Base-by-base conservation (phyloP, 106 monocot genomes). In the Dendrobium chrysotoxum region DNA sequence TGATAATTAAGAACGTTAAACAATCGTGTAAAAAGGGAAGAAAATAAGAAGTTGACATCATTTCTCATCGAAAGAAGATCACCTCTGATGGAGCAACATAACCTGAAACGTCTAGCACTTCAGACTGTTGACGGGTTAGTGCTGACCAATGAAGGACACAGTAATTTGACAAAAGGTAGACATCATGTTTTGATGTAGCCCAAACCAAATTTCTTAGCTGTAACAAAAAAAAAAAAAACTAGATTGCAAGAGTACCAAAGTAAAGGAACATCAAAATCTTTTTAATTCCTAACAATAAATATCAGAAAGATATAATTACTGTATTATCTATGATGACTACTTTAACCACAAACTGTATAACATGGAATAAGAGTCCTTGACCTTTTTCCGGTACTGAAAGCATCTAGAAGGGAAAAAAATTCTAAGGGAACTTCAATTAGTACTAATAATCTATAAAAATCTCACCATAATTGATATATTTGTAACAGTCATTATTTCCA, bases 201-300 rank as follows among this genome's bases (percentile, higher is more conserved):
- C 88, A 89, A 17, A 89, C 88, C 47, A 89, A 76, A 80, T 89
- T 89, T 68, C 88, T 80, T 35, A 89, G 79, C 88, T 89, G 85
- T 78, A 83, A 76, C 26, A 64, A 23, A 6, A 64, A 64, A 64
- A 23, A 26, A 64, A 6, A 64, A 9, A 64, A 64, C 0, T 64
- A 7, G 64, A 64, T 26, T 64, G 64, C 9, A 23, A 20, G 8
- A 61, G n/a, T 64, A 64, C 25, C 7, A 26, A 8, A 64, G 5
- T 23, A 64, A 64, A 57, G 15, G 6, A 64, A 26, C 5, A 65
- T 26, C 23, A 65, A 26, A n/a, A 57, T 57, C 21, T 4, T 46
- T 61, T 61, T 61, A 61, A 20, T 61, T 61, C 61, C 61, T 61
- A 61, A 61, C 61, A 61, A 46, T 46, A 46, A 46, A 46, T 46